phyloP scores from a whole-genome alignment of 495 filamentous ascomycete genomes.

The Thozetella sp. region DNA sequence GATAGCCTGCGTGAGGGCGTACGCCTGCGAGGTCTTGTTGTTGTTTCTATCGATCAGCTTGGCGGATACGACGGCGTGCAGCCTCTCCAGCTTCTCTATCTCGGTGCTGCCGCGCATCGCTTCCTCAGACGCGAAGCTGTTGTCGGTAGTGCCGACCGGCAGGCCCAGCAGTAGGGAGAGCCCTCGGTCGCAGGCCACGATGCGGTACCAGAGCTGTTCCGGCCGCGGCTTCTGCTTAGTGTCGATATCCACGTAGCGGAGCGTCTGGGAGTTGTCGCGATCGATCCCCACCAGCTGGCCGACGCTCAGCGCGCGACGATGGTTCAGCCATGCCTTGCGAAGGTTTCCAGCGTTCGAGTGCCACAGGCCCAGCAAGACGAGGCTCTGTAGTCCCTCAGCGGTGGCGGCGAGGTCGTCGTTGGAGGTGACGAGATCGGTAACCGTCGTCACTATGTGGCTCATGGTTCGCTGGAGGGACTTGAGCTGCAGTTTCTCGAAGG shows the following conservation, averaged over 20 bases:
- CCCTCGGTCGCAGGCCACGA: slow-evolving; percentile 29
- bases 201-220: slow-evolving; percentile 30
- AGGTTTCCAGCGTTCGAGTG: slow-evolving; percentile 45
- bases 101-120: slow-evolving; percentile 22
- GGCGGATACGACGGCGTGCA: slow-evolving; percentile 32
- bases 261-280: slow-evolving; percentile 18
- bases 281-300: slow-evolving; percentile 48
- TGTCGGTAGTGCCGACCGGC: slow-evolving; percentile 31
- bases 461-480: slow-evolving; percentile 28
- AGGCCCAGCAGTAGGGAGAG: slow-evolving; percentile 42
- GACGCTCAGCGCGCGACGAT: slow-evolving; percentile 39
- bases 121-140: slow-evolving; percentile 30
- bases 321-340: slow-evolving; percentile 44
- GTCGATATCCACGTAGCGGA: slow-evolving; percentile 29
- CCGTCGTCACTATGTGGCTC: slow-evolving; percentile 30
- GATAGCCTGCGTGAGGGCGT: slow-evolving; percentile 38
- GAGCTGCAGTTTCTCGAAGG: slow-evolving; percentile 23
- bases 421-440: slow-evolving; percentile 42
- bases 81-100: slow-evolving; percentile 29
- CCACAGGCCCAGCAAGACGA: slow-evolving; percentile 35
- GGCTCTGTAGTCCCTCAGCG: slow-evolving; percentile 42
- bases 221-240: slow-evolving; percentile 18
- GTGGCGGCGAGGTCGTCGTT: slow-evolving; percentile 52
- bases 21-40: slow-evolving; percentile 15
- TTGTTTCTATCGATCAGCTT: slow-evolving; percentile 44